Base-by-base conservation (phyloP, 2,329 filamentous ascomycete genomes). In the Botrytis aclada region DNA sequence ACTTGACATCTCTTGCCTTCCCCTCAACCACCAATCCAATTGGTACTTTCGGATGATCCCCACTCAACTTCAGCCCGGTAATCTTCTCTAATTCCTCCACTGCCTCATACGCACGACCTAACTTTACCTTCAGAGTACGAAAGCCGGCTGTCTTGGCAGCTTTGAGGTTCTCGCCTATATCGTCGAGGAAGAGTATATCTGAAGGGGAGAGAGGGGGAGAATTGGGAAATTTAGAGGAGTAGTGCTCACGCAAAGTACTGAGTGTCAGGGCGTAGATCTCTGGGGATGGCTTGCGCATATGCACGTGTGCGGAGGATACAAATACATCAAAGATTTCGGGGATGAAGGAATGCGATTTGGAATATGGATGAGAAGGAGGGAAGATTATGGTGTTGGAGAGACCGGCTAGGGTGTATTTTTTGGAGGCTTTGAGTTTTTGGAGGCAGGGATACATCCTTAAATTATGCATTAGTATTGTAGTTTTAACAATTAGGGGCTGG, bases 321-420 rank as follows among this genome's bases (percentile, higher is more conserved):
- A 97, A 98, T 25, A 98, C 88, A 80, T 98, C 94, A 79, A 99
- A 98, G 8, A 91, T 80, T 0, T 84, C 83, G 71, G 88, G 86
- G 3, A 97, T 83, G 56, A 72, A 63, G 73, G 58, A 32, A 43
- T 54, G 37, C 1, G 64, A 18, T 51, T 54, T 45, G 9, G 71
- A 70, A n/a, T 93, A 91, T 37, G 86, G 84, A 79, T 98, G 93
- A 0, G 87, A 91, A 0, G 87, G 85, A 0, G 95, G 95, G 79
- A 97, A 98, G 37, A 94, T 91, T 39, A 96, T 89, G 0, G 96
- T 98, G 80, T 99, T 98, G 78, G 92, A 95, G 76, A 98, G 84
- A 1, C 95, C 96, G 0, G 91, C 95, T 2, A 98, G 82, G 47
- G 95, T 86, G 77, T 91, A 95, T 73, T 85, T 83, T 1, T 89